Evolutionary conservation across 257 asterid species (phyloP).

Genomic region (Sherardia arvensis): DNA sequence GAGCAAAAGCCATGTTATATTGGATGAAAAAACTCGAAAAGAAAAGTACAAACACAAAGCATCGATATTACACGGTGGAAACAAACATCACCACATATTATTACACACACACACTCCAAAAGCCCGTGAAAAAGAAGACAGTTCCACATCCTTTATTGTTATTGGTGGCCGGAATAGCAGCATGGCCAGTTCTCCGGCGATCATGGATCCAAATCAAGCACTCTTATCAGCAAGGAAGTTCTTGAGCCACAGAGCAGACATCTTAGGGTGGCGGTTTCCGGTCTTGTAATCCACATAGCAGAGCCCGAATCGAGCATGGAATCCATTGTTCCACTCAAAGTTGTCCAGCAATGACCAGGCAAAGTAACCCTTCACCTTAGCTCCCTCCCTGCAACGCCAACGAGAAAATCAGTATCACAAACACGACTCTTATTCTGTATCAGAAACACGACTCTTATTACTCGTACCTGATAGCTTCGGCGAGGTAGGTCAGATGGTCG

Average conservation of each 20-base stretch:
- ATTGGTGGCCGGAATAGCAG: background rate
- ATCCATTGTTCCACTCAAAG: conserved; percentile 27
- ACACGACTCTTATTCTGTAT: background rate
- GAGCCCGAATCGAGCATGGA: conserved; percentile 29
- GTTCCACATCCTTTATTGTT: too few relatives aligned
- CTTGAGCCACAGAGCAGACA: background rate
- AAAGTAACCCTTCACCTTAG: conserved; percentile 35
- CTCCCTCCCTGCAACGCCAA: conserved; percentile 26
- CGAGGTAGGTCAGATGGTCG: conserved; percentile 18
- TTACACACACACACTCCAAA: too few relatives aligned
- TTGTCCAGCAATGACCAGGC: conserved; percentile 36
- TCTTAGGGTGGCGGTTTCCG: conserved; percentile 5
- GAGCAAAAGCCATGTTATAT: too few relatives aligned
- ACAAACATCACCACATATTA: too few relatives aligned
- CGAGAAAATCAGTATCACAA: background rate
- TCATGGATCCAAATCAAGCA: background rate
- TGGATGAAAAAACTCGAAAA: too few relatives aligned
- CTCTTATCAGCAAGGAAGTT: background rate
- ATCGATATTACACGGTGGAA: too few relatives aligned
- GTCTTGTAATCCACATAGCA: conserved; percentile 25
- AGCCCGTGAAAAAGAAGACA: too few relatives aligned
- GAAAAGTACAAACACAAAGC: too few relatives aligned
- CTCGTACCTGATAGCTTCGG: background rate
- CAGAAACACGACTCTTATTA: background rate
- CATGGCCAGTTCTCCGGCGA: background rate